Base-by-base conservation (phyloP, 805 yeast genomes). In the Tetrapisispora fleetii region DNA sequence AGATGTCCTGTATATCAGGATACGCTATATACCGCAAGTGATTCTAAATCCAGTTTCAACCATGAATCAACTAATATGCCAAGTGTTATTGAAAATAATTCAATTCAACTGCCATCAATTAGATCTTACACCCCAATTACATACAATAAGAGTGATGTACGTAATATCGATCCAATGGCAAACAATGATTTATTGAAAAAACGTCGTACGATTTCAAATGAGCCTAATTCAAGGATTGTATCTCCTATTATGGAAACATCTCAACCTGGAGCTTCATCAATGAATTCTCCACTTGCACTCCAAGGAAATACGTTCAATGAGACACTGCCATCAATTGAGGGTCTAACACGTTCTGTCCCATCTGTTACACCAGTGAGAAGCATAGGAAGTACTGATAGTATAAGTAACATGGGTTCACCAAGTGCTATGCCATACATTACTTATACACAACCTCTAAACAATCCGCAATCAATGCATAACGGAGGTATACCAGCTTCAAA, bases 1-100 rank as follows among this genome's bases (percentile, higher is more conserved):
- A 62, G 64, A 50, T 66, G 70, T 48, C 70, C 70, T 2, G 69
- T 66, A 16, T 66, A 63, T 46, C 70, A 66, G 52, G 70, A 66
- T 54, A 65, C 68, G 1, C 47, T 66, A 32, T 69, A 68, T 16
- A 62, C 63, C 44, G 50, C 58, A 18, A 54, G 57, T 4, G 60
- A 65, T 27, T 53, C 52, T 37, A 27, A 50, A 2, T 48, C 48
- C 9, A 40, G 44, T 24, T 28, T 47, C 24, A 48, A 38, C 11
- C 45, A 43, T 44, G 44, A 40, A 42, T 18, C 52, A 58, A 32
- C 13, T 21, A 10, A 21, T 11, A 17, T 21, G 3, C 11, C 38
- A 5, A 13, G 21, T 9, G 6, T 18, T 2, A 19, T 17, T 14
- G 38, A 35, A 14, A 43, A 36, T 19, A 28, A 37, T 43, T 17